phyloP scores from a whole-genome alignment of 148 eudicot genomes.

The Vaccinium corymbosum region DNA sequence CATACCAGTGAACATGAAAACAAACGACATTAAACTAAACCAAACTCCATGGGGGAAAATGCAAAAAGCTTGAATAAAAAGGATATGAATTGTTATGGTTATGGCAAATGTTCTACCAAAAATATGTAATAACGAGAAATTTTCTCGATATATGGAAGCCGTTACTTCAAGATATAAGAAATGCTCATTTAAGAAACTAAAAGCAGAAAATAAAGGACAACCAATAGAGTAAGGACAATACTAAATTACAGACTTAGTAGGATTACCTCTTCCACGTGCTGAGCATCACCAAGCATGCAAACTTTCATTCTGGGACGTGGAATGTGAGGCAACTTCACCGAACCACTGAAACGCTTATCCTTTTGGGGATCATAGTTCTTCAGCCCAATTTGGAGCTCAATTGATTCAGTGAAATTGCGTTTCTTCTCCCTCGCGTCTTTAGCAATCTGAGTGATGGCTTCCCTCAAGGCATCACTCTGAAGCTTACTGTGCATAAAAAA shows the following conservation, averaged over 20 bases:
- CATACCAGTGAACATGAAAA: not conserved
- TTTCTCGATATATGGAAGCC: not conserved
- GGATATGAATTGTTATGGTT: not conserved
- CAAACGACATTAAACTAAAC: not conserved
- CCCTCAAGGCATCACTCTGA: constrained; percentile 57
- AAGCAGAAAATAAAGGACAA: not conserved
- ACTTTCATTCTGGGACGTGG: constrained; percentile 86
- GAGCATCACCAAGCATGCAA: constrained; percentile 93
- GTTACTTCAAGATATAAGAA: not conserved
- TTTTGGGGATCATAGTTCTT: constrained; percentile 86
- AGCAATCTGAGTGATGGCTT: constrained; percentile 41
- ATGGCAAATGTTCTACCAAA: not conserved
- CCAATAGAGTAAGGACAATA: not conserved
- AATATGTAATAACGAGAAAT: not conserved
- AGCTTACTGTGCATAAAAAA: constrained; percentile 48
- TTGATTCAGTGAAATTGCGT: constrained; percentile 56
- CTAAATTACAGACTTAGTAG: not conserved
- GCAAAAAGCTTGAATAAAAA: not conserved
- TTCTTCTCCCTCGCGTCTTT: constrained; percentile 49
- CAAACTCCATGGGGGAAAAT: not conserved
- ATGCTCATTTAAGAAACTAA: not conserved
- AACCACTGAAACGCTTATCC: constrained; percentile 91
- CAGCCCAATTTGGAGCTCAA: constrained; percentile 83
- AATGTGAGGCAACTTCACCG: constrained; percentile 75
- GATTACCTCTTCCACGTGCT: constrained; percentile 74